Percentiles rank a stretch among this genome's conserved stretches.
phyloP scores from a whole-genome alignment of 2,329 filamentous ascomycete species.

The Alternaria hordeiaustralica region DNA sequence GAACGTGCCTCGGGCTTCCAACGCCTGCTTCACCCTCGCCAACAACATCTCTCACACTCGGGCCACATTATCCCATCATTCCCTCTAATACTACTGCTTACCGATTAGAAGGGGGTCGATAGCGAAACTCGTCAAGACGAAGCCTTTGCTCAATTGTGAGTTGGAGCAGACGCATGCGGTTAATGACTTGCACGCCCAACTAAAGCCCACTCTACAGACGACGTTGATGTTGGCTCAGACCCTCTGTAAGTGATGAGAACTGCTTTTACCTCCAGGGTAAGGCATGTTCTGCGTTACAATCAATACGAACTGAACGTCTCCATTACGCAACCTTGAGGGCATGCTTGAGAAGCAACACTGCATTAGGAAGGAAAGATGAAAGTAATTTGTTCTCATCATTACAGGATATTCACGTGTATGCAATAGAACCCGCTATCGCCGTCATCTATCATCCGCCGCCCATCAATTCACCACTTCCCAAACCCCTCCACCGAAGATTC shows the following conservation, averaged over 20 bases:
- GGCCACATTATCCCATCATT: neutral
- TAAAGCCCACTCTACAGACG: neutral
- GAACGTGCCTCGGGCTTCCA: conserved; percentile 13
- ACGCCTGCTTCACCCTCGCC: neutral
- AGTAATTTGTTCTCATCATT: neutral
- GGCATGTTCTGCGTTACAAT: neutral
- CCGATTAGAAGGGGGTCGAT: neutral
- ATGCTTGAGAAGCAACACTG: neutral
- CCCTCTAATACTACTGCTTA: neutral
- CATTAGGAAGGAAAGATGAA: neutral
- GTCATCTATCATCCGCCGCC: neutral
- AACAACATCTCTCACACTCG: neutral
- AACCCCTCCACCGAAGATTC: conserved; percentile 5
- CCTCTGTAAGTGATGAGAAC: neutral
- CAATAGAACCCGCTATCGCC: neutral
- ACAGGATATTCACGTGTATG: neutral
- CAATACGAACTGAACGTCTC: neutral
- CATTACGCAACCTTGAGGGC: neutral
- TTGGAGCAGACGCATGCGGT: neutral
- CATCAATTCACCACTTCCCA: neutral
- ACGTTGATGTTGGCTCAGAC: neutral
- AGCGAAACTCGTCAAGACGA: neutral
- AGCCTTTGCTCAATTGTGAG: neutral
- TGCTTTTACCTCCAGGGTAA: neutral
- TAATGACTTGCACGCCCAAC: neutral